Evolutionary conservation across 345 rosid genomes (phyloP), one percentile per base, ranked within the genome.

Genomic region (Dipteronia dyeriana): DNA sequence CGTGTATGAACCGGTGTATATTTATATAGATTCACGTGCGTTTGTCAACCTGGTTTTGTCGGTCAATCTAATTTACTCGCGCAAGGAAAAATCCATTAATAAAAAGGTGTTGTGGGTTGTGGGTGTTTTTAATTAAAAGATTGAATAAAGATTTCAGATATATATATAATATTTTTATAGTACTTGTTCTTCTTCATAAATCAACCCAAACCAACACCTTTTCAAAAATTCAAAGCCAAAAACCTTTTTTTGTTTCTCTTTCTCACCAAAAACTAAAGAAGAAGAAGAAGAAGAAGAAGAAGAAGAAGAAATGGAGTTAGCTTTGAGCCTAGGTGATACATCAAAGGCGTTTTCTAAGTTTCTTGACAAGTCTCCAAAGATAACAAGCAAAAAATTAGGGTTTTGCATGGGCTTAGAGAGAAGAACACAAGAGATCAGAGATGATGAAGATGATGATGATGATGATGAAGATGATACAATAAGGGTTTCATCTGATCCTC

Each of bases 11-110:
- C 76, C 80, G 67, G 74, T 80, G 80, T 69, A 84, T 85, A 88
- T 89, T 85, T 75, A 84, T 86, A 85, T 81, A 78, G 74, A 86
- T 85, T 94, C 97, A 90, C 97, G 95, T 90, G 98, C 86, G 85
- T 79, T 83, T 82, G 90, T 86, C 85, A 87, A 86, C 84, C 82
- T 70, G 68, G 82, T 66, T 71, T 78, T 86, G 93, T 92, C 92
- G 92, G 94, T 88, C 91, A 88, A 89, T 90, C 83, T 82, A 59
- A 20, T 53, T 81, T 78, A 77, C 73, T 75, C 54, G 68, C 83
- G 23, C 73, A 51, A 65, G 43, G 57, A 70, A 69, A 76, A 75
- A 20, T 25, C 68, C 67, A 60, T 65, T 5, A 68, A 57, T 22
- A 64, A 57, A 67, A 64, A 57, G 56, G 20, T 29, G 23, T 63